phyloP scores from a whole-genome alignment of 225 moss, liverwort and hornwort genomes.

The Takakia lepidozioides region DNA sequence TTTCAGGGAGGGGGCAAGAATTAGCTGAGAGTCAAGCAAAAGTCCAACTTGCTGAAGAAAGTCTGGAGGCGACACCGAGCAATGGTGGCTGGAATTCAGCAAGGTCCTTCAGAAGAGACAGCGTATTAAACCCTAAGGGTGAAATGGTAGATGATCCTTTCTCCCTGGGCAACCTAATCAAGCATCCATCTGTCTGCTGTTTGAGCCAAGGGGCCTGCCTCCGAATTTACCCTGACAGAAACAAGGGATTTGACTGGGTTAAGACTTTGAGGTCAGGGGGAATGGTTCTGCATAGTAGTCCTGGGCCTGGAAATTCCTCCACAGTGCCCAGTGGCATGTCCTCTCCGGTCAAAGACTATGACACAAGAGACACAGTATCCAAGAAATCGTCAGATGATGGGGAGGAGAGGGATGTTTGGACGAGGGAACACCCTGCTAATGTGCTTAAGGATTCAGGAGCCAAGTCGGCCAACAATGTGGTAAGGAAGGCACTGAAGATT shows the following conservation, averaged over 20 bases:
- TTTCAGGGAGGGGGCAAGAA: slow-evolving; percentile 7
- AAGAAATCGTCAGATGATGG: slow-evolving; percentile 11
- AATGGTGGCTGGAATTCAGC: slow-evolving; percentile 6
- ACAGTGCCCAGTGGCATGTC: slow-evolving; percentile 4
- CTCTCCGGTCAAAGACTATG: neutral
- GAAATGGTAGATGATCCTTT: slow-evolving; percentile 14
- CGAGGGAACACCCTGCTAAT: slow-evolving; percentile 8
- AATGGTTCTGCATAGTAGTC: slow-evolving; percentile 11
- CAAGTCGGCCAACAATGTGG: slow-evolving; percentile 1
- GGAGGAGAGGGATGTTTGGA: slow-evolving; percentile 28
- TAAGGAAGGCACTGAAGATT: slow-evolving; percentile 21
- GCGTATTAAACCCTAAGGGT: slow-evolving; percentile 4
- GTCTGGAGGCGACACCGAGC: slow-evolving; percentile 12
- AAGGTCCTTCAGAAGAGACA: slow-evolving; percentile 10
- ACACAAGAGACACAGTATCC: neutral
- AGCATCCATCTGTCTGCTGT: slow-evolving; percentile 11
- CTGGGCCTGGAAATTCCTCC: slow-evolving; percentile 4
- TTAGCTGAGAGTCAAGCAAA: neutral
- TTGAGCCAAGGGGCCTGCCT: slow-evolving; percentile 16
- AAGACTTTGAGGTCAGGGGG: slow-evolving; percentile 49
- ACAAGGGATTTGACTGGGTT: slow-evolving; percentile 68
- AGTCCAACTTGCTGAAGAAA: slow-evolving; percentile 6
- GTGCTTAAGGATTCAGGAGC: slow-evolving; percentile 1
- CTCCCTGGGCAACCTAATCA: slow-evolving; percentile 22
- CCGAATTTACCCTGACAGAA: slow-evolving; percentile 46